phyloP scores from a whole-genome alignment of 2,329 filamentous ascomycete genomes.

The Microcera coccophila region DNA sequence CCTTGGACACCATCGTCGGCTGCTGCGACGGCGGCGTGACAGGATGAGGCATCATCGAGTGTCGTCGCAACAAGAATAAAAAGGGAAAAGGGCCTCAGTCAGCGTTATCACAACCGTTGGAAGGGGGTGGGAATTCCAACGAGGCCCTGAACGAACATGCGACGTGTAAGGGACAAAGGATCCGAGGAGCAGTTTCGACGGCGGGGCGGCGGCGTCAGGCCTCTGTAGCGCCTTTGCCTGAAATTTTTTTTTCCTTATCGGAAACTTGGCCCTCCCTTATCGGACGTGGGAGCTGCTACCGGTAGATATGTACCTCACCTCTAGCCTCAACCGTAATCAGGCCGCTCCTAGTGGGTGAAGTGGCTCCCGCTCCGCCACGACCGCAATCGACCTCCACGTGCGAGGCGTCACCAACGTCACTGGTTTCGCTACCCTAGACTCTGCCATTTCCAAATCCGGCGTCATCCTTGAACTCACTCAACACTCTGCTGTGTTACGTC shows the following conservation, averaged over 20 bases:
- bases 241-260: slow-evolving; percentile 14
- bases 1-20: slow-evolving; percentile 42
- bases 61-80: neutral
- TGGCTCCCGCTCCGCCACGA: too few species aligned
- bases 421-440: slow-evolving; percentile 6
- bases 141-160: slow-evolving; percentile 20
- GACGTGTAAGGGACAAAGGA: slow-evolving; percentile 15
- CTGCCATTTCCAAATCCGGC: neutral
- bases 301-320: too few species aligned
- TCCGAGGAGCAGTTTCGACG: neutral
- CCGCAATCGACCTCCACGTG: slow-evolving; percentile 19
- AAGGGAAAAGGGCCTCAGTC: slow-evolving; percentile 16
- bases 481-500: neutral
- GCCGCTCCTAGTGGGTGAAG: too few species aligned
- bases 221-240: neutral
- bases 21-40: slow-evolving; percentile 41
- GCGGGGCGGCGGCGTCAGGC: neutral
- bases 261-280: slow-evolving; percentile 7
- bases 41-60: slow-evolving; percentile 44
- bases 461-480: neutral
- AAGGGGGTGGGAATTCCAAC: slow-evolving; percentile 19
- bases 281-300: too few species aligned
- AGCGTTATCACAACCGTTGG: slow-evolving; percentile 6
- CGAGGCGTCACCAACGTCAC: slow-evolving; percentile 13
- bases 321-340: too few species aligned